Evolutionary conservation across 148 eudicot genomes (phyloP), one percentile per base, ranked within the genome.

Genomic region (Cornus suecica): DNA sequence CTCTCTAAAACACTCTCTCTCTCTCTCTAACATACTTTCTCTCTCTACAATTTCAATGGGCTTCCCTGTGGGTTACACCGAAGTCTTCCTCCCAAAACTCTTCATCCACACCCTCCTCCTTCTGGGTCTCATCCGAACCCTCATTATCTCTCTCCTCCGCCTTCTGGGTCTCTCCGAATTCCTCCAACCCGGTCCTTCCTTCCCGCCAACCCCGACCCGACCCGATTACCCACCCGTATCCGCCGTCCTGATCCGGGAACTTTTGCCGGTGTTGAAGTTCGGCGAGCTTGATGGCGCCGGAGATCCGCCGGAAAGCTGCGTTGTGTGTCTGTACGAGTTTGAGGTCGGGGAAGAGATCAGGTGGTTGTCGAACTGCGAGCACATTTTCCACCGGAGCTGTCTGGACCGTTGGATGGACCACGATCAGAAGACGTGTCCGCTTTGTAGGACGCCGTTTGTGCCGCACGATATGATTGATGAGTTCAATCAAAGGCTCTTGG

Each of bases 391-490:
- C 48, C 27, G 79, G 73, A 31, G 85, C 74, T 86, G 86, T 77
- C 37, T 83, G 15, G 86, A 83, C 79, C 81, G 77, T 80, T 83
- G 86, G 86, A 83, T 83, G 80, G 89, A 86, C 24, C 83, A 82
- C 29, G 89, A 86, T 60, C 81, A 48, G 54, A 48, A 48, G 18
- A 86, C 87, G 8, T 86, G 89, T 27, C 89, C 89, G 2, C 73
- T 86, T 10, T 86, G 89, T 66, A 77, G 87, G 72, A 84, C 69
- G 14, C 79, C 76, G 3, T 77, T 86, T 11, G 83, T 86, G 11
- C 87, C 89, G 8, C 74, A 82, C 27, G 85, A 86, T 48, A 48
- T 48, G 54, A 16, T 11, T 11, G 54, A 48, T 48, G 54, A 48
- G 20, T 48, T 48, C 54, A 48, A 48, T 48, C 54, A 48, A 48